These are phyloP conservation scores for Papiliotrema terrestris DNA, from an alignment of 1,284 basidiomycete species.

Conservation along the genomic window DNA sequence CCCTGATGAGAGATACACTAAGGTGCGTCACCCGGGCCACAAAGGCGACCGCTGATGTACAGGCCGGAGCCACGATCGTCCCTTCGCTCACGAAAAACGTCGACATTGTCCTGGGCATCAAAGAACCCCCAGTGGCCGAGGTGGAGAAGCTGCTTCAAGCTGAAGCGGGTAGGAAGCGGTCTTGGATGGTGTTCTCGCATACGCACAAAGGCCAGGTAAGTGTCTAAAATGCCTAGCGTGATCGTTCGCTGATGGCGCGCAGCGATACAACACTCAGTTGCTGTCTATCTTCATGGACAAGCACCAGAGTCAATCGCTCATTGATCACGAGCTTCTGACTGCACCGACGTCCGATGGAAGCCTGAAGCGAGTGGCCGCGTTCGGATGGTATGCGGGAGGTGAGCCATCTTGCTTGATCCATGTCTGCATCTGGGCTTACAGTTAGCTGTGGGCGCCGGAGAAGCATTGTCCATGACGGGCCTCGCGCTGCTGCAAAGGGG, in stretches of 20 bases:
- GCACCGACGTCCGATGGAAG: conserved; percentile 36
- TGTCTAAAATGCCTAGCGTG: neutral
- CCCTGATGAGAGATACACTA: conserved; percentile 59
- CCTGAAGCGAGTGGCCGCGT: conserved; percentile 76
- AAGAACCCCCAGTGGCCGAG: conserved; percentile 69
- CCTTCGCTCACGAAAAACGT: conserved; percentile 58
- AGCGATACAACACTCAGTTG: conserved; percentile 76
- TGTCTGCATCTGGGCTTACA: neutral
- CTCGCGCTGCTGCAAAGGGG: conserved; percentile 72
- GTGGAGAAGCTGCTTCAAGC: conserved; percentile 45
- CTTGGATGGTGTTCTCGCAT: conserved; percentile 77
- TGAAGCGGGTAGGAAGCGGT: conserved; percentile 28
- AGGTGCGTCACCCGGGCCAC: conserved; percentile 53
- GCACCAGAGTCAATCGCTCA: conserved; percentile 54
- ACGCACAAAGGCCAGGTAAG: conserved; percentile 63
- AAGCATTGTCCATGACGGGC: conserved; percentile 73
- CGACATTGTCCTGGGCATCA: conserved; percentile 78
- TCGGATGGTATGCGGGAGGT: conserved; percentile 87
- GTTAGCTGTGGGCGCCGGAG: conserved; percentile 74
- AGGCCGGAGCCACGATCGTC: conserved; percentile 73
- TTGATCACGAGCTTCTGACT: conserved; percentile 82
- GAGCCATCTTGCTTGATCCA: conserved; percentile 20
- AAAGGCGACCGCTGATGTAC: conserved; percentile 2
- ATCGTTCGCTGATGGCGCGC: neutral
- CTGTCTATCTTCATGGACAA: conserved; percentile 61